Evolutionary conservation across 1,139 yeast genomes (phyloP).

Genomic region (Taphrina betulina): DNA sequence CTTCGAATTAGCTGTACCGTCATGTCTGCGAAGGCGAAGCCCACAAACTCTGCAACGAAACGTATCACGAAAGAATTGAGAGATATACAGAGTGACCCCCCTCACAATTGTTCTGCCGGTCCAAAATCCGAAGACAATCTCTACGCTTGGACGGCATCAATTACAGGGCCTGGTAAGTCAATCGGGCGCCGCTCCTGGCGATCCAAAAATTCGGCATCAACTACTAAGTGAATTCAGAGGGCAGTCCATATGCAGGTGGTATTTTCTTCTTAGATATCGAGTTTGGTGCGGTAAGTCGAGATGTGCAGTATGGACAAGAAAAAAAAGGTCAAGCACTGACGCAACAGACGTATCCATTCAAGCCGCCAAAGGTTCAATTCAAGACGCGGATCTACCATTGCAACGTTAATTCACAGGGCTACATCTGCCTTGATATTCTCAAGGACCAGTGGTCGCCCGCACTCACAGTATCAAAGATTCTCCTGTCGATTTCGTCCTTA

Average conservation of each 20-base stretch:
- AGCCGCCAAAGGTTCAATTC: constrained; percentile 61
- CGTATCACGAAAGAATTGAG: constrained; percentile 23
- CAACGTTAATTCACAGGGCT: constrained; percentile 65
- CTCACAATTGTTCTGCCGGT: constrained; percentile 47
- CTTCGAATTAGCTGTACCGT: too few relatives aligned
- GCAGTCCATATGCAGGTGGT: constrained; percentile 18
- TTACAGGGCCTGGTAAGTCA: constrained; percentile 61
- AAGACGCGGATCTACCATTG: constrained; percentile 70
- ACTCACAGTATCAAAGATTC: constrained; percentile 22
- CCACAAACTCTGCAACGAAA: constrained; percentile 19
- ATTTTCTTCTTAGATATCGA: constrained; percentile 41
- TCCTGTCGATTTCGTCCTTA: constrained; percentile 22
- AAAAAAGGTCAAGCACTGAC: too few relatives aligned
- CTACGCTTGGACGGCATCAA: constrained; percentile 61
- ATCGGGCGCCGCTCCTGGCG: constrained; percentile 41
- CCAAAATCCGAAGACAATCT: constrained; percentile 56
- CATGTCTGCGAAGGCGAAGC: constrained; percentile 12
- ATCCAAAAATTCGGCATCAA: neutral
- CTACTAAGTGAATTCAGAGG: neutral
- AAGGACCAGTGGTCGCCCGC: constrained; percentile 39
- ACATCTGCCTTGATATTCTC: constrained; percentile 57
- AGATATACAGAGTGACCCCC: constrained; percentile 26
- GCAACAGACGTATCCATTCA: constrained; percentile 59
- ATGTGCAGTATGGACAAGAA: too few relatives aligned
- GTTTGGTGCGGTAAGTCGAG: constrained; percentile 52